These are phyloP conservation scores for Amesomyces nigricolor DNA, from an alignment of 2,329 filamentous ascomycete species.

Conservation along the genomic window DNA sequence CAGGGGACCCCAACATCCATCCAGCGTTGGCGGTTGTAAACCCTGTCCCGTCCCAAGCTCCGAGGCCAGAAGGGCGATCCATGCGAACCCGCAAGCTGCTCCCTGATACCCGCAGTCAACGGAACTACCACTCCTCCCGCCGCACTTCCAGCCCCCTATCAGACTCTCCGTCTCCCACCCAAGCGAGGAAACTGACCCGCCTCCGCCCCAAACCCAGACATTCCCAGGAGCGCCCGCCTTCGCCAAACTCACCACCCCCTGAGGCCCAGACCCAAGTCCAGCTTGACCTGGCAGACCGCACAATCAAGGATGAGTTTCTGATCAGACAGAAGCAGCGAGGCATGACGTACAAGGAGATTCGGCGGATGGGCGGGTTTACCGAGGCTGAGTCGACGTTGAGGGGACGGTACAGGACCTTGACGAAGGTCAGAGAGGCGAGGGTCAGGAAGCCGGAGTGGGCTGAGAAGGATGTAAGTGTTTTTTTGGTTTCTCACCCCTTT, in stretches of 20 bases:
- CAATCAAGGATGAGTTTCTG: constrained; percentile 22
- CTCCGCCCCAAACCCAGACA: not conserved
- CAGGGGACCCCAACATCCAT: not conserved
- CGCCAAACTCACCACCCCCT: not conserved
- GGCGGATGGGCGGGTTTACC: constrained; percentile 45
- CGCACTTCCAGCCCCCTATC: not conserved
- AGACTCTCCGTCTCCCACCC: not conserved
- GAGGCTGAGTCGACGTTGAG: constrained; percentile 69
- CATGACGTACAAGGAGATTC: constrained; percentile 62
- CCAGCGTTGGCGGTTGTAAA: not conserved
- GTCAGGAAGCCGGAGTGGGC: constrained; percentile 63
- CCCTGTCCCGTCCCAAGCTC: not conserved
- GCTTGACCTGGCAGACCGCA: constrained; percentile 9
- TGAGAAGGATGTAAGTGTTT: constrained; percentile 54
- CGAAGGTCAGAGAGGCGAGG: constrained; percentile 55
- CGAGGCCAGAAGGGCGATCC: not conserved
- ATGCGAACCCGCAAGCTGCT: constrained; percentile 7
- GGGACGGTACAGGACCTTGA: constrained; percentile 60
- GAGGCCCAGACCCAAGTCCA: not conserved
- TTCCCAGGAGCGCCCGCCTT: not conserved
- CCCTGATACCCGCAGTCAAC: not conserved
- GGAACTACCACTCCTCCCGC: not conserved
- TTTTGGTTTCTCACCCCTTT: not conserved
- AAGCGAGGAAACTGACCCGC: not conserved
- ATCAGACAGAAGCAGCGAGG: constrained; percentile 43